phyloP scores from a whole-genome alignment of 2,329 filamentous ascomycete species.

The Didymella pomorum region DNA sequence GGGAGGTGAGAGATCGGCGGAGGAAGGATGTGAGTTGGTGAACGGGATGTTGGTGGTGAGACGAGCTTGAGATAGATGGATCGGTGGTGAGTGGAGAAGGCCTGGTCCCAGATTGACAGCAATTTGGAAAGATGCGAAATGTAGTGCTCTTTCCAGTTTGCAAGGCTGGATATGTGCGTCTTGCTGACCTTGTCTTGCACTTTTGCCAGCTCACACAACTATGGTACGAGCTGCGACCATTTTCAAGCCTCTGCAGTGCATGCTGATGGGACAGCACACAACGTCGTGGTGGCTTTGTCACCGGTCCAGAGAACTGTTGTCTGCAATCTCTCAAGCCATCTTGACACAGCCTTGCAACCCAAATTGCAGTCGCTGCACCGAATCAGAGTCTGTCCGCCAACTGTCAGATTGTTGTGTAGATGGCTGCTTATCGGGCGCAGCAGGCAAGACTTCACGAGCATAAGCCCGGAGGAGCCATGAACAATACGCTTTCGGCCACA shows the following conservation, averaged over 20 bases:
- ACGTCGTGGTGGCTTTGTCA: not conserved
- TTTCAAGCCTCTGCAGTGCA: not conserved
- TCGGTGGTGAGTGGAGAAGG: not conserved
- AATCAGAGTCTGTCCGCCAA: conserved; percentile 3
- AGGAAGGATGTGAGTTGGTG: not conserved
- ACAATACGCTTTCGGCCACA: not conserved
- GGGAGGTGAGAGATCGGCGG: not conserved
- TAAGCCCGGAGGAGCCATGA: not conserved
- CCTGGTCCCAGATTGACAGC: not conserved
- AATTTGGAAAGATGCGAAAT: not conserved
- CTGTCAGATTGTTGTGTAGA: not conserved
- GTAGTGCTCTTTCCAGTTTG: too few relatives aligned
- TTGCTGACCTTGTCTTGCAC: not conserved
- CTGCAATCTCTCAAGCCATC: not conserved
- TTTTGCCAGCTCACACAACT: too few relatives aligned
- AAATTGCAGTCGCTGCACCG: not conserved
- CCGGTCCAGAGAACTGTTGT: not conserved
- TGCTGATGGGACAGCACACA: not conserved
- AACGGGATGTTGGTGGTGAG: conserved; percentile 4
- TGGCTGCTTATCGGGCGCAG: conserved; percentile 1
- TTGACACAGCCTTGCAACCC: not conserved
- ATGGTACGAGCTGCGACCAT: not conserved
- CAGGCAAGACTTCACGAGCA: not conserved
- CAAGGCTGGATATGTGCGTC: not conserved
- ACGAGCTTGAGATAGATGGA: not conserved